Evolutionary conservation across 2,329 filamentous ascomycete genomes (phyloP).

Genomic region (Epichloe amarillans): DNA sequence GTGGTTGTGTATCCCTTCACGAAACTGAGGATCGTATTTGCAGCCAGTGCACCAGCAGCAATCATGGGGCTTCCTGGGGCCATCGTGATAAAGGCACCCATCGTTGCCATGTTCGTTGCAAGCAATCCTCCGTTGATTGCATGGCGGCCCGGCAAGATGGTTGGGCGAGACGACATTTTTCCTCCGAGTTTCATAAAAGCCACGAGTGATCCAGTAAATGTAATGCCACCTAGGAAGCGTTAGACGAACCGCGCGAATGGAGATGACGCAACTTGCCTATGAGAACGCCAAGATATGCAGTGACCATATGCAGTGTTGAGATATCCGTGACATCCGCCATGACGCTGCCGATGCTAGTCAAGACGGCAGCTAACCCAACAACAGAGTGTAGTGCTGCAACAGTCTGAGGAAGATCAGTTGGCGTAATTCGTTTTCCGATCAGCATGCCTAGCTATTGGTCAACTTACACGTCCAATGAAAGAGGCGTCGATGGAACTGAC

Average conservation of each 20-base stretch:
- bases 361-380: slow-evolving; percentile 73
- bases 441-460: slow-evolving; percentile 39
- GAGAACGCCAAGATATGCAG: slow-evolving; percentile 72
- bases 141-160: slow-evolving; percentile 60
- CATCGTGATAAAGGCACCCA: slow-evolving; percentile 73
- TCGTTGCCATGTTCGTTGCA: slow-evolving; percentile 64
- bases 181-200: slow-evolving; percentile 81
- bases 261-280: slow-evolving; percentile 38
- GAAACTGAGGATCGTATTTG: slow-evolving; percentile 68
- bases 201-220: slow-evolving; percentile 82
- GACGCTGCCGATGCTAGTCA: slow-evolving; percentile 81
- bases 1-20: slow-evolving; percentile 81
- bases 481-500: slow-evolving; percentile 17
- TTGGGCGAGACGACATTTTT: slow-evolving; percentile 66
- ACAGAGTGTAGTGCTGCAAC: slow-evolving; percentile 83
- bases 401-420: slow-evolving; percentile 78
- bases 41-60: slow-evolving; percentile 63
- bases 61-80: slow-evolving; percentile 67
- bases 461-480: neutral
- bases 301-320: slow-evolving; percentile 70
- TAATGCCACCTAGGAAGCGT: slow-evolving; percentile 48
- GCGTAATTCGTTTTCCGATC: slow-evolving; percentile 77
- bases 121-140: slow-evolving; percentile 62
- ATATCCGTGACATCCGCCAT: slow-evolving; percentile 59
- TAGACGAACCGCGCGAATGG: neutral